These are phyloP conservation scores for Crucihimalaya himalaica DNA, from an alignment of 345 rosid genomes.

Conservation along the genomic window DNA sequence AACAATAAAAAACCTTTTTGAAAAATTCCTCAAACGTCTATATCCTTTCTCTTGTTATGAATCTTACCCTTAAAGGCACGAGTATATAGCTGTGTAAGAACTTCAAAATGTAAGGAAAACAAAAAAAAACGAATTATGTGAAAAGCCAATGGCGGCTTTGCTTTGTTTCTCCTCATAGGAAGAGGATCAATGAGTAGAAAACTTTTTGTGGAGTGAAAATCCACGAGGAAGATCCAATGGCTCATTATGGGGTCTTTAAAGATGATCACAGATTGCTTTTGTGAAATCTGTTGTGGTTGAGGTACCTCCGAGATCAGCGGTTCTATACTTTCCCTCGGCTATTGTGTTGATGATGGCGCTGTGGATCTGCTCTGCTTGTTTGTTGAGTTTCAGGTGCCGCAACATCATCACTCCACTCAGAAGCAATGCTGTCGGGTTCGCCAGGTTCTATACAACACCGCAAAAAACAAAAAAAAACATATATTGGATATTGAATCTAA, in stretches of 20 bases:
- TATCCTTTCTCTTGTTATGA: constrained; percentile 15
- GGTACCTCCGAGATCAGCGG: constrained; percentile 91
- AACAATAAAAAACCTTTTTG: neutral
- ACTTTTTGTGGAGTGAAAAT: neutral
- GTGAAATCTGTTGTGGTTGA: constrained; percentile 86
- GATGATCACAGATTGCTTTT: constrained; percentile 74
- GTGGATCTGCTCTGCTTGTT: constrained; percentile 82
- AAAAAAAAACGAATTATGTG: neutral
- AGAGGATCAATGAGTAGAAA: constrained; percentile 2
- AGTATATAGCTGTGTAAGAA: constrained; percentile 24
- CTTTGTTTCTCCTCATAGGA: constrained; percentile 31
- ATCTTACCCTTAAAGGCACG: neutral
- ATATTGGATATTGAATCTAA: neutral
- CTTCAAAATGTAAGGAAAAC: constrained; percentile 9
- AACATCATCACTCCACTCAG: constrained; percentile 82
- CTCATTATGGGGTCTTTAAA: constrained; percentile 40
- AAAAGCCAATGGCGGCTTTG: constrained; percentile 14
- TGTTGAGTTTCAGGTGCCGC: constrained; percentile 72
- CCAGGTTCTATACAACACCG: constrained; percentile 58
- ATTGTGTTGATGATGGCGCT: constrained; percentile 77
- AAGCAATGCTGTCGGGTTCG: constrained; percentile 93
- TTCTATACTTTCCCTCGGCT: constrained; percentile 82
- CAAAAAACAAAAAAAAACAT: neutral
- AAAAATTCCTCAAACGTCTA: neutral
- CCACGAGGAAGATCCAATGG: constrained; percentile 13